Evolutionary conservation across 2,329 filamentous ascomycete genomes (phyloP).

Genomic region (Fusarium ambrosium): DNA sequence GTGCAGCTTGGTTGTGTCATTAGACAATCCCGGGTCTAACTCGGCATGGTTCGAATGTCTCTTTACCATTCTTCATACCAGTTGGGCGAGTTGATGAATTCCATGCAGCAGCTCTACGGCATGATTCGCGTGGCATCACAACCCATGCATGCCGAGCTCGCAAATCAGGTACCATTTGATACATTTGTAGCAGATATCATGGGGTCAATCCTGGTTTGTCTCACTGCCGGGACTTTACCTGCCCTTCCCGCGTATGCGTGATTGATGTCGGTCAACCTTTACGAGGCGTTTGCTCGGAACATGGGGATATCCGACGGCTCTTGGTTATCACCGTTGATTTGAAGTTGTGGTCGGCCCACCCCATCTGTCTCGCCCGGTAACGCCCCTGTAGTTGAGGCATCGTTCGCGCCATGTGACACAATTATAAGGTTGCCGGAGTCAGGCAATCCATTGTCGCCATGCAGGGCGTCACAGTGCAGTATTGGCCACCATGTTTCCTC

Average conservation of each 20-base stretch:
- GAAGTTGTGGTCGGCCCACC: neutral
- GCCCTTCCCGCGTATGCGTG: neutral
- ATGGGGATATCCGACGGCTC: neutral
- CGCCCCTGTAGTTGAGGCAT: neutral
- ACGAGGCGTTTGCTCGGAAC: neutral
- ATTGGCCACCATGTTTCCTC: neutral
- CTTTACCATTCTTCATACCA: neutral
- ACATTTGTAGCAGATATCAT: neutral
- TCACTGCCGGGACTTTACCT: neutral
- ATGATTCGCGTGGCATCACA: neutral
- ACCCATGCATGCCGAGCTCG: neutral
- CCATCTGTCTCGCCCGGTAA: neutral
- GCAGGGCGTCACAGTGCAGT: neutral
- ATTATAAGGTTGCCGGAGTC: neutral
- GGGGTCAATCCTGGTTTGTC: neutral
- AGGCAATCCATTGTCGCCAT: neutral
- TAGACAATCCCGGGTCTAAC: neutral
- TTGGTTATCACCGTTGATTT: neutral
- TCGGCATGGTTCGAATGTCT: neutral
- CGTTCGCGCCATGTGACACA: slow-evolving; percentile 1
- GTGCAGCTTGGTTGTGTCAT: neutral
- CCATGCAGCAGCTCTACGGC: neutral
- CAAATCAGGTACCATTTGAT: slow-evolving; percentile 1
- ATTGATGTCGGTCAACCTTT: neutral
- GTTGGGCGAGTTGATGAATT: neutral